These are phyloP conservation scores for Cotoneaster glaucophyllus DNA, from an alignment of 306 rosid genomes.

Conservation along the genomic window DNA sequence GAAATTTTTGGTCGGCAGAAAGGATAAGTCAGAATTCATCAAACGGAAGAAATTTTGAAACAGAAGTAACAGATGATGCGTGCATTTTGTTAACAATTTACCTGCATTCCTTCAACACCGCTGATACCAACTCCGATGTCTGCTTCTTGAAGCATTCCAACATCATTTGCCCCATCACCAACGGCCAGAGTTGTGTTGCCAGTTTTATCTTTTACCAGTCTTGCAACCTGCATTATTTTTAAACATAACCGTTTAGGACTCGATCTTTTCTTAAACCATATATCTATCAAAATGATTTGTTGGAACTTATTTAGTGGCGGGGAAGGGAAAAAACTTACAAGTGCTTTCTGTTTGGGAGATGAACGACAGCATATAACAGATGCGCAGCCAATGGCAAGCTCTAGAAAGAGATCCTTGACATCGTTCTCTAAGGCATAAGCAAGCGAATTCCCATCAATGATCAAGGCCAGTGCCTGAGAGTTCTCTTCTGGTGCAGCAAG, in stretches of 20 bases:
- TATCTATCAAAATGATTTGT: not conserved
- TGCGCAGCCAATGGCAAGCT: constrained; percentile 89
- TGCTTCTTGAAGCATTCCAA: constrained; percentile 99
- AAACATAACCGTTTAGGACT: not conserved
- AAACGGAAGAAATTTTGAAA: not conserved
- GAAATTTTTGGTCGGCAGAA: constrained; percentile 23
- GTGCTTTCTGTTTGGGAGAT: constrained; percentile 98
- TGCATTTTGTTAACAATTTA: constrained; percentile 23
- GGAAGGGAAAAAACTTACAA: constrained; percentile 40
- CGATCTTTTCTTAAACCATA: not conserved
- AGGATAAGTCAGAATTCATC: constrained; percentile 6
- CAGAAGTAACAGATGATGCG: constrained; percentile 1
- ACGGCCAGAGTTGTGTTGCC: constrained; percentile 82
- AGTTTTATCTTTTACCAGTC: constrained; percentile 66
- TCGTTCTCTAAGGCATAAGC: constrained; percentile 77
- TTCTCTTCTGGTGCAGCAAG: constrained; percentile 32
- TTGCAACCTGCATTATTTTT: constrained; percentile 53
- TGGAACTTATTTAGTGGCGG: not conserved
- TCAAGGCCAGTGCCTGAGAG: constrained; percentile 74
- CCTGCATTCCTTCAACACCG: constrained; percentile 99
- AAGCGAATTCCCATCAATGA: constrained; percentile 95
- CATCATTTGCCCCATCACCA: constrained; percentile 99
- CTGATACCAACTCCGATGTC: constrained; percentile 96
- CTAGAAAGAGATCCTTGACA: constrained; percentile 69
- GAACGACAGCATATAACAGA: constrained; percentile 98